These are phyloP conservation scores for Spergularia azorica DNA, from an alignment of 179 eudicot species.

Conservation along the genomic window DNA sequence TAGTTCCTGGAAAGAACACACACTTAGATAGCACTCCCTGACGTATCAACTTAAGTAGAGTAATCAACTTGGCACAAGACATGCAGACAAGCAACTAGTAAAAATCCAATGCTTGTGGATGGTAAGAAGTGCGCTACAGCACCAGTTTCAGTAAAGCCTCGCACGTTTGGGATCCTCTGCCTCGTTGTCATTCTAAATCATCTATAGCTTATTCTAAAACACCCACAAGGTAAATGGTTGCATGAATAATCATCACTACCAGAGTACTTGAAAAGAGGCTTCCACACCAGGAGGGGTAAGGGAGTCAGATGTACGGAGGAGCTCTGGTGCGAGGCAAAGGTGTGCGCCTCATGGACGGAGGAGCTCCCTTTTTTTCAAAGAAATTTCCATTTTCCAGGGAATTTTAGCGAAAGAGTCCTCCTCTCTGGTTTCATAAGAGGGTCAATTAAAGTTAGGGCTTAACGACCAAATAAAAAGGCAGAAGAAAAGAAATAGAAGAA, in stretches of 20 bases:
- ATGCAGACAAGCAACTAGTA: neutral
- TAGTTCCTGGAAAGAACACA: conserved; percentile 48
- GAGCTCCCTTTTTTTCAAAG: too few relatives aligned
- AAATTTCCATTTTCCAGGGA: too few relatives aligned
- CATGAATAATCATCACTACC: neutral
- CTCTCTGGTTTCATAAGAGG: too few relatives aligned
- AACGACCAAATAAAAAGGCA: too few relatives aligned
- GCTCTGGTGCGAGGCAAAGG: neutral
- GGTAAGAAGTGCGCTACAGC: neutral
- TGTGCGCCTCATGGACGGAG: too few relatives aligned
- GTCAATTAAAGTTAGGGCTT: too few relatives aligned
- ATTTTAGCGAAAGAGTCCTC: too few relatives aligned
- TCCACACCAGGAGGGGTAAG: neutral
- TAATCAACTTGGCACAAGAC: neutral
- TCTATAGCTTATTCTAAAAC: neutral
- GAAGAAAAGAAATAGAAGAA: too few relatives aligned
- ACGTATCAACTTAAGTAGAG: conserved; percentile 9
- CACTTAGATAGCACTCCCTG: conserved; percentile 20
- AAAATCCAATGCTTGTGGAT: neutral
- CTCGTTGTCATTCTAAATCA: neutral
- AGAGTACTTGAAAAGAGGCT: neutral
- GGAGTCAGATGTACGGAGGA: too few relatives aligned
- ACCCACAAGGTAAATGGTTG: neutral
- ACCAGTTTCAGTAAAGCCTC: neutral
- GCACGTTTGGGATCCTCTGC: neutral